phyloP scores from a whole-genome alignment of 1,284 basidiomycete species.

The Sphagnurus paluster region DNA sequence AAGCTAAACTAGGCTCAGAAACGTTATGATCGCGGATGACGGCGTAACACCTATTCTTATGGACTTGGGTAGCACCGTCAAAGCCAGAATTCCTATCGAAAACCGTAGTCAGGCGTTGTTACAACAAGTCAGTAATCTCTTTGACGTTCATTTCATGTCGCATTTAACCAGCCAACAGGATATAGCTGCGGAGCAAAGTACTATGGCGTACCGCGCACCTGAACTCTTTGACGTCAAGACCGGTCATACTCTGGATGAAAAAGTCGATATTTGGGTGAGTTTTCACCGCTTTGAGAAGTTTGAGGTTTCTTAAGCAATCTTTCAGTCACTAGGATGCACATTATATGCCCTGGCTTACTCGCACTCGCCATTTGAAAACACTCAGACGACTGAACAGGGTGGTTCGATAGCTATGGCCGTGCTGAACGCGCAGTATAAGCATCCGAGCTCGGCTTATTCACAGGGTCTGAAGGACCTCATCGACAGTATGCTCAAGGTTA shows the following conservation, averaged over 20 bases:
- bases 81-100: slow-evolving; percentile 77
- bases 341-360: slow-evolving; percentile 91
- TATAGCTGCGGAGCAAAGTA: slow-evolving; percentile 92
- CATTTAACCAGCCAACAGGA: slow-evolving; percentile 49
- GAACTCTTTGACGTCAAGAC: slow-evolving; percentile 97
- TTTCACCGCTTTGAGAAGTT: slow-evolving; percentile 2
- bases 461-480: slow-evolving; percentile 81
- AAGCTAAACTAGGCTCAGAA: slow-evolving; percentile 49
- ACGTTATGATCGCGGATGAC: slow-evolving; percentile 95
- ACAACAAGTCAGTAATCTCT: slow-evolving; percentile 62
- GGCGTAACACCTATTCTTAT: slow-evolving; percentile 87
- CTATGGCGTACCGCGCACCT: slow-evolving; percentile 95
- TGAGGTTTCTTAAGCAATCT: slow-evolving; percentile 4
- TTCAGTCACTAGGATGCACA: slow-evolving; percentile 87
- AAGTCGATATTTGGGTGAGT: slow-evolving; percentile 91
- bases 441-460: slow-evolving; percentile 80
- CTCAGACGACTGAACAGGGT: slow-evolving; percentile 82
- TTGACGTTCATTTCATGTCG: not conserved
- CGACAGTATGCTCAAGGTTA: slow-evolving; percentile 79
- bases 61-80: slow-evolving; percentile 93
- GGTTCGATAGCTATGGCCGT: slow-evolving; percentile 96
- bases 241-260: slow-evolving; percentile 83
- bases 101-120: slow-evolving; percentile 84
- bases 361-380: slow-evolving; percentile 91
- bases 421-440: slow-evolving; percentile 86